Base-by-base conservation (phyloP, 805 yeast genomes). In the Kregervanrija pseudodelftensis region DNA sequence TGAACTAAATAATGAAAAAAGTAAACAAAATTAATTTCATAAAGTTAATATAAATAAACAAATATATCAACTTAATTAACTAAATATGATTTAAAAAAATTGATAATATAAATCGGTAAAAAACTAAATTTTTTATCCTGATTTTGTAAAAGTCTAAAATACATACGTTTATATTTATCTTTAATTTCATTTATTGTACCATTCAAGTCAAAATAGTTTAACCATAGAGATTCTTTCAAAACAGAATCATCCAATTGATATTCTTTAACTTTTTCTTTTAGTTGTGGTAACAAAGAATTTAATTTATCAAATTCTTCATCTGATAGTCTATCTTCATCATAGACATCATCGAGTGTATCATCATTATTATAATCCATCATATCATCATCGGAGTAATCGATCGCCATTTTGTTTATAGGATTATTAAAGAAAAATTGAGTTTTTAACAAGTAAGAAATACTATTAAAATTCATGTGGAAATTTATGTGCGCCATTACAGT, bases 201-300 rank as follows among this genome's bases (percentile, higher is more conserved):
- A 4, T 73, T 76, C 4, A 79, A 54, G 37, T 76, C 79, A 55
- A 74, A 74, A 56, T 80, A 80, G 52, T 78, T 76, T 50, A 67
- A 68, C 73, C 81, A 82, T 10, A 84, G 65, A 0, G 77, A 65
- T 50, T 79, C 82, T 53, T 79, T 75, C 48, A 83, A 60, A 39
- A 73, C 77, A 11, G 65, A 54, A 22, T 77, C 82, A 8, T 68
- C 65, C 39, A 77, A 69, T 44, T 70, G 66, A 51, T 72, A 74
- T 8, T 64, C 63, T 14, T 51, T 58, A 33, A 74, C 51, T 42
- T 59, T 53, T 33, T 56, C 45, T 55, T 70, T 72, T 15, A 77
- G 59, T 22, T 50, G 35, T 1, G 82, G 82, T 30, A 78, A 58
- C 11, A 65, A 46, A 3, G 58, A 67, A 43, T 70, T 66, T 37